Base-by-base conservation (phyloP, 768 basidiomycete genomes). In the Lactarius sp. region DNA sequence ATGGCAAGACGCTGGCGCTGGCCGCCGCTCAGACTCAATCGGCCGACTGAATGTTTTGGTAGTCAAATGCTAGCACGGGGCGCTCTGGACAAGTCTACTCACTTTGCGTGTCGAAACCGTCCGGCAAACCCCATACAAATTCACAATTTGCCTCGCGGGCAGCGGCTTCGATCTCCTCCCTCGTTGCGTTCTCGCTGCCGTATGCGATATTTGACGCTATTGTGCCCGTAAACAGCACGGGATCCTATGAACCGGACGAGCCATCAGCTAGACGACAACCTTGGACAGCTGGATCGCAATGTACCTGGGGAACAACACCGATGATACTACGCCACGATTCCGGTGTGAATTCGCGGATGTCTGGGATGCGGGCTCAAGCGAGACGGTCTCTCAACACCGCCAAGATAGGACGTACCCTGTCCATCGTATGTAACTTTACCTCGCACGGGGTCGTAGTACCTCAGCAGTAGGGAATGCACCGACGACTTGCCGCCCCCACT, bases 401-500 rank as follows among this genome's bases (percentile, higher is more conserved):
- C 49, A 65, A 50, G 50, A 34, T 7, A 33, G 18, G 33, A 63
- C 79, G 34, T 61, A 90, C 92, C 92, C 80, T 89, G 85, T 1
- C 90, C 91, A 71, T 95, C 88, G 68, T 87, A 95, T 0, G 88
- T 89, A 33, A 96, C 83, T 65, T 81, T 87, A 2, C 94, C 94
- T 51, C 80, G 77, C n/a, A 86, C 78, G 1, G 94, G 94, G 67
- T 95, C 93, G 71, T 96, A 96, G 76, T 93, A 96, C 61, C 93
- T 80, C 65, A 94, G 76, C 52, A 96, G 80, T 20, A 98, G 80
- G 12, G 90, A 87, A 70, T 95, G 93, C 39, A 96, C 80, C 3
- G 92, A 94, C 7, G 91, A 94, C 77, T 98, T 98, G 59, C 96
- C 96, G 60, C 92, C 88, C 8, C 96, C 96, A 69, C 93, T 95